These are phyloP conservation scores for Globisporangium orthogonon DNA, from an alignment of 352 stramenopile species.

Conservation along the genomic window DNA sequence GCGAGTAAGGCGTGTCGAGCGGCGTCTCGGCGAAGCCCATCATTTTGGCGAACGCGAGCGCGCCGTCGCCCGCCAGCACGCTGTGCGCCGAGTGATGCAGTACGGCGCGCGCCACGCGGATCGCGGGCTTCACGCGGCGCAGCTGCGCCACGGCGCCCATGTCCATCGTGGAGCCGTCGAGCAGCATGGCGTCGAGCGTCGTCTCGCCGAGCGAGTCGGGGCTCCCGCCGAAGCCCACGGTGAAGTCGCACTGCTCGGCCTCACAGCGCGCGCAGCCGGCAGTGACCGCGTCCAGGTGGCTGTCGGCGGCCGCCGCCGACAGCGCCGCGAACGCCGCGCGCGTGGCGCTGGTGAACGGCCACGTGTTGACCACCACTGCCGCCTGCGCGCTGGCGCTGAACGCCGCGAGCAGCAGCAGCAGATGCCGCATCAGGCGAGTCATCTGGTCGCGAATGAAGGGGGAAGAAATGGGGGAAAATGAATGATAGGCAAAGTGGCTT, in stretches of 20 bases:
- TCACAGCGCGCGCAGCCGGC: slow-evolving; percentile 74
- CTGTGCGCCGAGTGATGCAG: slow-evolving; percentile 88
- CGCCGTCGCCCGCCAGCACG: slow-evolving; percentile 80
- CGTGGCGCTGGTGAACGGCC: slow-evolving; percentile 73
- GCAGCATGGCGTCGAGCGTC: slow-evolving; percentile 89
- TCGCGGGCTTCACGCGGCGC: slow-evolving; percentile 74
- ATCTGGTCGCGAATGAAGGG: neutral
- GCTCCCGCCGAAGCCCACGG: slow-evolving; percentile 84
- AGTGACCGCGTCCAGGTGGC: slow-evolving; percentile 57
- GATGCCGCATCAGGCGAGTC: neutral
- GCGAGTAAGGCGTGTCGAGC: slow-evolving; percentile 59
- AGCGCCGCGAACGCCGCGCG: slow-evolving; percentile 53
- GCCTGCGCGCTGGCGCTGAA: slow-evolving; percentile 2
- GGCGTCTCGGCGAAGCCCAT: slow-evolving; percentile 83
- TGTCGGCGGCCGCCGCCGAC: neutral
- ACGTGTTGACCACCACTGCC: slow-evolving; percentile 79
- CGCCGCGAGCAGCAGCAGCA: slow-evolving; percentile 1
- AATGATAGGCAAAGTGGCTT: neutral
- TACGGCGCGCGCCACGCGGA: slow-evolving; percentile 77
- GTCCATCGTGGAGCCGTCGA: slow-evolving; percentile 78
- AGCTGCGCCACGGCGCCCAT: slow-evolving; percentile 85
- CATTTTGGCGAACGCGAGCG: slow-evolving; percentile 86
- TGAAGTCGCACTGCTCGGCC: slow-evolving; percentile 85
- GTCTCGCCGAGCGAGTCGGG: slow-evolving; percentile 84
- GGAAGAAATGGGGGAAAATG: neutral